Base-by-base conservation (phyloP, 2,329 filamentous ascomycete species). In the Erysiphe pulchra region DNA sequence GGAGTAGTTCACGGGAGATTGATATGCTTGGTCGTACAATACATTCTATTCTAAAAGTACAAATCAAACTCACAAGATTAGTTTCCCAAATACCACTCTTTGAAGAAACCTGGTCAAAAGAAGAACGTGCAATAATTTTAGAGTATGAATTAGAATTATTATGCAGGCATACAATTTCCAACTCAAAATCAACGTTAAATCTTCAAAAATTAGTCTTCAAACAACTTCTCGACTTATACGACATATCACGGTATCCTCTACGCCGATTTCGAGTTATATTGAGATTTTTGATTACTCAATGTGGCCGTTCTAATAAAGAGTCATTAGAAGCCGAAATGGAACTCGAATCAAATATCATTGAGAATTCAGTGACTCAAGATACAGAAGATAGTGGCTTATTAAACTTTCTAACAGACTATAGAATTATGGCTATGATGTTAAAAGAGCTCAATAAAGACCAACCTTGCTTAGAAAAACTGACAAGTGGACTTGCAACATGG, bases 31-130 rank as follows among this genome's bases (percentile, higher is more conserved):
- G 68, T 8, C 68, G 77, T 33, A 68, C 73, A 0, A 59, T 80
- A 13, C 67, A 68, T 18, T 68, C 69, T 4, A 66, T 80, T 44
- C 64, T 75, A 28, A 75, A 73, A 50, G 63, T 78, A 14, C 70
- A 69, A 47, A 63, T 63, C 45, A 68, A 65, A n/a, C 68, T 69
- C 39, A 70, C 77, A 45, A 71, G 71, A 66, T 68, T 67, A 1
- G 66, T 66, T 46, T 62, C 69, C 39, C 56, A 76, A 7, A 59
- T 64, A 0, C 46, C 47, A 12, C 42, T 53, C n/a, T 17, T 50
- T 16, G 47, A 53, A 14, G 46, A 50, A n/a, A 46, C 49, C 3
- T 59, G 56, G 56, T 48, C 70, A 67, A 40, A 50, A 57, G 6
- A 70, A 71, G 57, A 70, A 68, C 48, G 67, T 66, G 43, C 70